Evolutionary conservation across 2,329 filamentous ascomycete genomes (phyloP).

Genomic region (Aspergillus fumigatiaffinis): DNA sequence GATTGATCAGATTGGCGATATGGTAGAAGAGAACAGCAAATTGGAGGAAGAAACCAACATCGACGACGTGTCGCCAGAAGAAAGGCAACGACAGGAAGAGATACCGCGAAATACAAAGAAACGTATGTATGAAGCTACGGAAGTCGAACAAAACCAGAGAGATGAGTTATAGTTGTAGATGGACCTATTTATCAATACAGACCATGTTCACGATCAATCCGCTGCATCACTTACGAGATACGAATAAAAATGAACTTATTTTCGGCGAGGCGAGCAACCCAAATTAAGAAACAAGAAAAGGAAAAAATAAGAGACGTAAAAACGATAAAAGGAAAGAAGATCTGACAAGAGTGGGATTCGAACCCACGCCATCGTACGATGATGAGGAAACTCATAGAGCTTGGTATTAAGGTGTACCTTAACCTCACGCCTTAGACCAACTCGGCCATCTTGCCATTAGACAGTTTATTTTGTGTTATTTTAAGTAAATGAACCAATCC

Average conservation of each 20-base stretch:
- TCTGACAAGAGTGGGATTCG: background rate
- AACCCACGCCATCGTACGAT: background rate
- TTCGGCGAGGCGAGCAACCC: background rate
- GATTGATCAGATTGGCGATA: conserved; percentile 41
- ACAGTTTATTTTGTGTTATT: conserved; percentile 6
- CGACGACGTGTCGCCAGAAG: conserved; percentile 35
- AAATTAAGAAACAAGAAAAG: background rate
- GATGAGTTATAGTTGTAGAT: conserved; percentile 34
- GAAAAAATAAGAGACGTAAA: no score
- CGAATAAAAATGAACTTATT: background rate
- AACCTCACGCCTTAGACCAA: conserved; percentile 33
- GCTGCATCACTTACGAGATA: background rate
- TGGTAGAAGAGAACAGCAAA: conserved; percentile 29
- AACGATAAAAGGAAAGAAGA: background rate
- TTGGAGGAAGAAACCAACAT: conserved; percentile 23
- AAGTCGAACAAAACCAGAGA: conserved; percentile 28
- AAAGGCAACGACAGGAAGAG: conserved; percentile 33
- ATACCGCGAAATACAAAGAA: conserved; percentile 46
- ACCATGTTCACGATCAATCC: background rate
- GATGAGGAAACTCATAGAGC: background rate
- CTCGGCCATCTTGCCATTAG: conserved; percentile 30
- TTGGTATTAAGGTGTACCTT: conserved; percentile 15
- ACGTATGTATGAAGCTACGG: conserved; percentile 44
- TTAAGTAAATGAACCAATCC: background rate
- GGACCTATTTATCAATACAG: background rate